These are phyloP conservation scores for Polyporus tsugae DNA, from an alignment of 1,284 basidiomycete genomes.

Conservation along the genomic window DNA sequence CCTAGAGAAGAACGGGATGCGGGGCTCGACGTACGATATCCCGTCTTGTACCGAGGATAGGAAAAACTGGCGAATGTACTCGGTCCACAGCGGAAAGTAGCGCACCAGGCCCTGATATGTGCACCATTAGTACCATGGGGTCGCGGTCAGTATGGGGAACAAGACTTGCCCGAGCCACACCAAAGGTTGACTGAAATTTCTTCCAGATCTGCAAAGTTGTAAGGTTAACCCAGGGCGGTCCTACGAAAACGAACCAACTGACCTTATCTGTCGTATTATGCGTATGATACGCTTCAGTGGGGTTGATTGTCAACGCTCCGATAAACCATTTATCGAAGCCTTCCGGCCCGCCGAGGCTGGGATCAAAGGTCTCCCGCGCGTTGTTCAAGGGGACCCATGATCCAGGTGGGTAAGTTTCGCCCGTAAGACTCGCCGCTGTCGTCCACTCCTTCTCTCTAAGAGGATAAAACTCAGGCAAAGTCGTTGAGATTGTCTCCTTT, in stretches of 20 bases:
- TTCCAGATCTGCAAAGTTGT: conserved; percentile 66
- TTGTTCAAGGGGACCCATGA: conserved; percentile 63
- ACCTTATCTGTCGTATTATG: conserved; percentile 75
- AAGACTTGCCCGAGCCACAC: not conserved
- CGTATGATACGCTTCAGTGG: conserved; percentile 71
- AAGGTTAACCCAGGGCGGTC: not conserved
- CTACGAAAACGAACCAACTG: not conserved
- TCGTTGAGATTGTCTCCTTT: conserved; percentile 45
- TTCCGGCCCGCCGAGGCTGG: conserved; percentile 60
- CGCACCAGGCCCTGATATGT: conserved; percentile 55
- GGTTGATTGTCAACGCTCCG: conserved; percentile 66
- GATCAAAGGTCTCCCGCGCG: conserved; percentile 61
- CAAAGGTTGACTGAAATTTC: conserved; percentile 66
- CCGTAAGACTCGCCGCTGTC: conserved; percentile 49
- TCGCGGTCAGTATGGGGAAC: not conserved
- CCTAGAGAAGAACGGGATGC: conserved; percentile 62
- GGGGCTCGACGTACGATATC: conserved; percentile 76
- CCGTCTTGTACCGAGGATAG: conserved; percentile 72
- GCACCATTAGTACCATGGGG: not conserved
- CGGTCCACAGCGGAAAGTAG: conserved; percentile 62
- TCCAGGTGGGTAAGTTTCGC: conserved; percentile 49
- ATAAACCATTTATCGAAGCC: conserved; percentile 75
- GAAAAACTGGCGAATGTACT: conserved; percentile 71
- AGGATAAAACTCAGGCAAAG: conserved; percentile 59
- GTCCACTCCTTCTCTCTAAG: conserved; percentile 49